Base-by-base conservation (phyloP, 768 basidiomycete genomes). In the Lactarius sanguifluus region DNA sequence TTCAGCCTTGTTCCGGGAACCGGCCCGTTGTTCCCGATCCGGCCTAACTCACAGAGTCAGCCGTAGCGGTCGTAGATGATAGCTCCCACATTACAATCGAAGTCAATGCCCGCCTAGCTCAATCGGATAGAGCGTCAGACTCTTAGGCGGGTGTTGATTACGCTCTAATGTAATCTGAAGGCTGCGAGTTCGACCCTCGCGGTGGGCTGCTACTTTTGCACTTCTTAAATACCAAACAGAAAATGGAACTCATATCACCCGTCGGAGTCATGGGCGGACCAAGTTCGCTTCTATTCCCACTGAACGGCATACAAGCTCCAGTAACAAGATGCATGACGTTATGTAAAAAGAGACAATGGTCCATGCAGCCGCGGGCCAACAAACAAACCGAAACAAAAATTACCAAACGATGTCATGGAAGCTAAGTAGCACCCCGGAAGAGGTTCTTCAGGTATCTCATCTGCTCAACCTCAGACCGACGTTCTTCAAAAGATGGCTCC, bases 111-210 rank as follows among this genome's bases (percentile, higher is more conserved):
- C 81, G 83, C 82, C 82, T 84, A 85, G 83, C 82, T 85, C 83
- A 83, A 83, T 83, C 82, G 82, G 82, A 83, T 85, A 83, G 83
- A 85, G 82, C 82, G 82, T 83, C 82, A 85, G 82, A 83, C 82
- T 83, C 82, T 83, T 85, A 85, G 23, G 6, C 25, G 13, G 25
- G 50, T 52, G 50, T 25, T 7, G 5, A 15, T 50, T 25, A 15
- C 5, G 1, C 43, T 36, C 50, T 25, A 13, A 2, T 52, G 3
- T 25, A 25, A 82, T 82, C 82, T 82, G 81, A 83, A 83, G 83
- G 82, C 81, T 83, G 82, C 82, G 82, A 82, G 82, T 83, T 83
- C 82, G 82, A 83, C 82, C 81, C 83, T 82, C 82, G 82, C 82
- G 82, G 83, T 83, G 82, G 82, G 82, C 83, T 83, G 83, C 50